Evolutionary conservation across 768 basidiomycete genomes (phyloP).

Genomic region (Panaeolus cyanescens): DNA sequence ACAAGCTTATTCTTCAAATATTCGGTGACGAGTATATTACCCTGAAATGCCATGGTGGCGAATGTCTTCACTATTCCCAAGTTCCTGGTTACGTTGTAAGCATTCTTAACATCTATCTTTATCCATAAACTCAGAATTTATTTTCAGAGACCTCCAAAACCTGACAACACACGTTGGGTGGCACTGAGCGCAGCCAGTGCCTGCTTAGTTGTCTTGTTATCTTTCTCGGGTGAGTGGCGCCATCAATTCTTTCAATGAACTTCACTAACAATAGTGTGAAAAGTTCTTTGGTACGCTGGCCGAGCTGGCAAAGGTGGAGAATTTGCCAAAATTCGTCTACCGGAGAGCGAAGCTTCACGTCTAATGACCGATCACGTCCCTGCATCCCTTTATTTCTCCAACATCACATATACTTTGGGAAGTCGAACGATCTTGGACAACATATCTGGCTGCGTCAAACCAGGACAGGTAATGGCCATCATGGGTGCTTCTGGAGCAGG

Average conservation of each 20-base stretch:
- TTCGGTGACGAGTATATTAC: conserved; percentile 94
- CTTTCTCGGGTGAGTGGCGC: conserved; percentile 53
- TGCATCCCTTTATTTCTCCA: conserved; percentile 88
- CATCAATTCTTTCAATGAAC: background rate
- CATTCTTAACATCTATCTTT: background rate
- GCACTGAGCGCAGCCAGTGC: conserved; percentile 84
- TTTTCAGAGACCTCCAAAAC: conserved; percentile 70
- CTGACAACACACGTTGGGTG: conserved; percentile 81
- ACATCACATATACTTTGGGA: conserved; percentile 77
- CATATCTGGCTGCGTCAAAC: conserved; percentile 82
- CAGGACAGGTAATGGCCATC: conserved; percentile 92
- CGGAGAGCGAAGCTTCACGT: conserved; percentile 78
- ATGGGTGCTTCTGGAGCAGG: conserved; percentile 98
- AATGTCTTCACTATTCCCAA: conserved; percentile 91
- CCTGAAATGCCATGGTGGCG: conserved; percentile 83
- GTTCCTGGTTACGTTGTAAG: conserved; percentile 57
- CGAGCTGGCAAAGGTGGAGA: conserved; percentile 67
- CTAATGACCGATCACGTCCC: conserved; percentile 96
- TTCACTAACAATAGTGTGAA: background rate
- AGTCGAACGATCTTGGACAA: conserved; percentile 71
- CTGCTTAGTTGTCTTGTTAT: conserved; percentile 69
- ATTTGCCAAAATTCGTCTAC: conserved; percentile 73
- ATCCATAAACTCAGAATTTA: background rate
- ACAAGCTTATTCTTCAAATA: conserved; percentile 87
- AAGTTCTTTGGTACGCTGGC: conserved; percentile 90